Evolutionary conservation across 306 rosid genomes (phyloP).

Genomic region (Aeschynomene evenia): DNA sequence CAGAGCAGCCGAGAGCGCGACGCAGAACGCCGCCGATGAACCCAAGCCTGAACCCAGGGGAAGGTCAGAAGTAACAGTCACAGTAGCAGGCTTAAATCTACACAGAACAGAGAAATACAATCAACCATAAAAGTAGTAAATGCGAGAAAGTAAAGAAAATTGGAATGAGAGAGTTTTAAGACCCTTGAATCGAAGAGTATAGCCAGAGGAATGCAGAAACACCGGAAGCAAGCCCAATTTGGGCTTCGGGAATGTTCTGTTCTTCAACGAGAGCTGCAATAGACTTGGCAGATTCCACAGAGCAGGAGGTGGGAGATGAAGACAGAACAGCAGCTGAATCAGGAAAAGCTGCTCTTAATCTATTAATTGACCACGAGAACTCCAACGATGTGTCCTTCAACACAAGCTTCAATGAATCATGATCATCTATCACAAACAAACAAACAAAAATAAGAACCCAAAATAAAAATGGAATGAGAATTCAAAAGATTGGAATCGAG

Average conservation of each 20-base stretch:
- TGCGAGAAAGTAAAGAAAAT: background rate
- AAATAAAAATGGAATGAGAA: slow-evolving; percentile 19
- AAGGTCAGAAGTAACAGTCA: slow-evolving; percentile 75
- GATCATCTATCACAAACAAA: slow-evolving; percentile 43
- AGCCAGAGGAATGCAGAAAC: slow-evolving; percentile 88
- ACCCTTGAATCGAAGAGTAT: slow-evolving; percentile 83
- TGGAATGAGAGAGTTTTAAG: slow-evolving; percentile 20
- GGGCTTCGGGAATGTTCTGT: slow-evolving; percentile 65
- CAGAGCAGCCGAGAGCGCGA: slow-evolving; percentile 73
- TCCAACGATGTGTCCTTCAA: slow-evolving; percentile 67
- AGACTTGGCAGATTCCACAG: slow-evolving; percentile 53
- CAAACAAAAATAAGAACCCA: background rate
- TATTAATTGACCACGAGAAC: slow-evolving; percentile 76
- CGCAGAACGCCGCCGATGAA: slow-evolving; percentile 84
- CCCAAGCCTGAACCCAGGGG: slow-evolving; percentile 95
- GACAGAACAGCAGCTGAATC: slow-evolving; percentile 36
- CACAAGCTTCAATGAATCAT: slow-evolving; percentile 59
- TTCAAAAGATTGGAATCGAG: background rate
- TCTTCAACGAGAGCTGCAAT: slow-evolving; percentile 67
- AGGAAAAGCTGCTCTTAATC: slow-evolving; percentile 54
- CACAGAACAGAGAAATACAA: background rate
- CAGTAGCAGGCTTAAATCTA: slow-evolving; percentile 88
- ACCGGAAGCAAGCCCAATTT: slow-evolving; percentile 67
- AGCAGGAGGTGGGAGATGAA: slow-evolving; percentile 59
- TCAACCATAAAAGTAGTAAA: background rate